Evolutionary conservation across 495 filamentous ascomycete genomes (phyloP).

Genomic region (Neurospora sp.): DNA sequence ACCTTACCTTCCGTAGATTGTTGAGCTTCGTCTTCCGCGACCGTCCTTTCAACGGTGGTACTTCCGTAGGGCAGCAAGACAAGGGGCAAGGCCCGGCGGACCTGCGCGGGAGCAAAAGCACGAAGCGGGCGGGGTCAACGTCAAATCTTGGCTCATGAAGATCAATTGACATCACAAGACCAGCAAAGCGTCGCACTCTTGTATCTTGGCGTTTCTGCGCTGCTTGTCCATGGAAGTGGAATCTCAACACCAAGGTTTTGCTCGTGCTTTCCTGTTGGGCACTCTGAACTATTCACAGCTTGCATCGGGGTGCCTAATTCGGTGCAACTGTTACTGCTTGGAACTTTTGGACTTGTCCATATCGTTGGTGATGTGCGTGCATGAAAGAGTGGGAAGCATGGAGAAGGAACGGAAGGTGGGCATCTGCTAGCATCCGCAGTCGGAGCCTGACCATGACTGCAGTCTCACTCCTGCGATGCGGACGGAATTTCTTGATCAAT

Average conservation of each 20-base stretch:
- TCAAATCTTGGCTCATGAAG: neutral
- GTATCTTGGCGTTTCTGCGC: neutral
- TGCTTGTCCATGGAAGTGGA: neutral
- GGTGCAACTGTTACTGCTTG: neutral
- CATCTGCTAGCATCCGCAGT: neutral
- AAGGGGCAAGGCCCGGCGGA: neutral
- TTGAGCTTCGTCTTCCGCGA: neutral
- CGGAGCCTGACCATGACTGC: neutral
- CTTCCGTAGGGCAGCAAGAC: neutral
- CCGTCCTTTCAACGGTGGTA: neutral
- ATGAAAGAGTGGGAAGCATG: neutral
- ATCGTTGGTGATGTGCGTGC: neutral
- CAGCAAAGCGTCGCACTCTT: neutral
- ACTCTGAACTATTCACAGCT: neutral
- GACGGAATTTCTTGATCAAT: neutral
- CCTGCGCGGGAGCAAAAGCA: neutral
- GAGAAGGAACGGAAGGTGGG: neutral
- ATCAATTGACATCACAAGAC: conserved; percentile 1
- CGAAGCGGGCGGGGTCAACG: neutral
- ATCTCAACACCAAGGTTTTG: neutral
- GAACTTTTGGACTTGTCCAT: neutral
- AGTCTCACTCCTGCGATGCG: neutral
- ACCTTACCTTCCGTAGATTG: neutral
- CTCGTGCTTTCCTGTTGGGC: neutral
- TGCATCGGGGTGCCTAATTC: neutral